These are phyloP conservation scores for Styphnolobium japonicum DNA, from an alignment of 306 rosid genomes.

Conservation along the genomic window DNA sequence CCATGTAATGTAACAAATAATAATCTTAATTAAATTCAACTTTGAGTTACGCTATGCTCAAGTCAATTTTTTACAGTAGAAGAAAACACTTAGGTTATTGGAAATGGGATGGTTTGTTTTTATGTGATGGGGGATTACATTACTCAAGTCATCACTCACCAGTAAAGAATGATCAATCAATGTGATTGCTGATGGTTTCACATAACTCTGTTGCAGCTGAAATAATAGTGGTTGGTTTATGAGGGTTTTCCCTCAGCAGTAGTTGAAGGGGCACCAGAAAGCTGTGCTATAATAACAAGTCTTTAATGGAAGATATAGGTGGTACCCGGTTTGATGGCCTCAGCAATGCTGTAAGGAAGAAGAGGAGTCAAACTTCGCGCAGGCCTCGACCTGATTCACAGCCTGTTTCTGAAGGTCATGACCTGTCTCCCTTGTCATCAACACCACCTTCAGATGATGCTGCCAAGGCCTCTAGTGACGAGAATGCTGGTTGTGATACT, in stretches of 20 bases:
- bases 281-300: conserved; percentile 16
- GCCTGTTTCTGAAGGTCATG: conserved; percentile 51
- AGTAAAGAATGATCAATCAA: neutral
- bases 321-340: conserved; percentile 51
- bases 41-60: neutral
- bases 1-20: neutral
- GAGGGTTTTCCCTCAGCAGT: conserved; percentile 26
- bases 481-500: conserved; percentile 58
- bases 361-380: conserved; percentile 83
- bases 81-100: neutral
- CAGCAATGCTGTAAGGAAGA: conserved; percentile 66
- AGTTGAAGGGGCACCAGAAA: conserved; percentile 22
- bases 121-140: neutral
- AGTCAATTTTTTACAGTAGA: neutral
- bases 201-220: conserved; percentile 26
- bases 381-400: conserved; percentile 81
- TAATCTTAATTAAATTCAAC: neutral
- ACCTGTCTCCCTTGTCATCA: conserved; percentile 57
- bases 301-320: conserved; percentile 69
- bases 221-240: conserved; percentile 5
- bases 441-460: conserved; percentile 70
- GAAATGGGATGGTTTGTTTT: conserved; percentile 1
- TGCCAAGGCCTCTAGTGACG: conserved; percentile 78
- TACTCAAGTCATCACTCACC: neutral
- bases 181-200: conserved; percentile 18